phyloP scores from a whole-genome alignment of 306 rosid species.

The Castanea sativa region DNA sequence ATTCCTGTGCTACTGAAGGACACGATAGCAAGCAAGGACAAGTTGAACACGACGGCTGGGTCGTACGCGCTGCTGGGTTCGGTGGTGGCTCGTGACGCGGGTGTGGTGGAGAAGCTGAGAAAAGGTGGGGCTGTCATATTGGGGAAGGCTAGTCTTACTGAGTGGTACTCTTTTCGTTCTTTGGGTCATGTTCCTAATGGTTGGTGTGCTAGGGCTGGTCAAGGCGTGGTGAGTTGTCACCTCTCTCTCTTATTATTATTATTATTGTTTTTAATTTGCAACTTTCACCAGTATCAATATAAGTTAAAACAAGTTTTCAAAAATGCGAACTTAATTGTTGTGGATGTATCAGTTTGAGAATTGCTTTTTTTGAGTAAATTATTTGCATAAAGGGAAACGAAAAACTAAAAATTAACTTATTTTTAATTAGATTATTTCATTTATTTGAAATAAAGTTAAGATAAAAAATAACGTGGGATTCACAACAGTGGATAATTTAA shows the following conservation, averaged over 20 bases:
- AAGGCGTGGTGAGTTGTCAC: slow-evolving; percentile 37
- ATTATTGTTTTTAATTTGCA: too few species aligned
- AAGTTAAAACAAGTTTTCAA: too few species aligned
- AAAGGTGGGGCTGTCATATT: slow-evolving; percentile 53
- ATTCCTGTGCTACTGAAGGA: slow-evolving; percentile 67
- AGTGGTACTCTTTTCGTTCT: slow-evolving; percentile 52
- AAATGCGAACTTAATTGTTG: too few species aligned
- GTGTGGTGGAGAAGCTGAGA: slow-evolving; percentile 53
- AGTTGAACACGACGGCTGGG: slow-evolving; percentile 58
- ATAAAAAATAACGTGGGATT: rapidly evolving
- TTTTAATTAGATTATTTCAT: too few species aligned
- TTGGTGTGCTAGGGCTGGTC: slow-evolving; percentile 65
- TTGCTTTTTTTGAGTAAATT: too few species aligned
- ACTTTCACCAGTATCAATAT: too few species aligned
- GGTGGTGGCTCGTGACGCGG: slow-evolving; percentile 57
- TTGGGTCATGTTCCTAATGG: slow-evolving; percentile 11
- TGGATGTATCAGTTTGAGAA: too few species aligned
- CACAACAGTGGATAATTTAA: too few species aligned
- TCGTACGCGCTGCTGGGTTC: slow-evolving; percentile 65
- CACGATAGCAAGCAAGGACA: slow-evolving; percentile 47
- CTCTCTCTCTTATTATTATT: not conserved
- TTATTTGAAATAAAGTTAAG: too few species aligned
- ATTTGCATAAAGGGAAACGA: too few species aligned
- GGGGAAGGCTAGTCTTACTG: slow-evolving; percentile 59
- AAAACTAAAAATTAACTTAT: too few species aligned